phyloP scores from a whole-genome alignment of 768 basidiomycete genomes.

The Suillus lakei region DNA sequence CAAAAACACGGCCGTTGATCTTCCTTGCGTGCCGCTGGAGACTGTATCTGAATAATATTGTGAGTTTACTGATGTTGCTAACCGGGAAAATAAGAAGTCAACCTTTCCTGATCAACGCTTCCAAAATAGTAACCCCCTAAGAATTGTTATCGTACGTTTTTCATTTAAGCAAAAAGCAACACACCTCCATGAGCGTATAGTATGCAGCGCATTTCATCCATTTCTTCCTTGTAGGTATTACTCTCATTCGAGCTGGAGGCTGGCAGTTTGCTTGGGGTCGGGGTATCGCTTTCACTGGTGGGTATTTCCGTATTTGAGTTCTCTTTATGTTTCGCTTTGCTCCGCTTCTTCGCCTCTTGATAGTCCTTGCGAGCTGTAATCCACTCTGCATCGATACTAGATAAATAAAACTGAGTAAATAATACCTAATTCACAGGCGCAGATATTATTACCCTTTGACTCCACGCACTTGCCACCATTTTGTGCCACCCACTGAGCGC shows the following conservation, averaged over 20 bases:
- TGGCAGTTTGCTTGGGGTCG: slow-evolving; percentile 16
- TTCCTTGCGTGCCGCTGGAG: slow-evolving; percentile 90
- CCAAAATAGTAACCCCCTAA: slow-evolving; percentile 86
- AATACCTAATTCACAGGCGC: slow-evolving; percentile 22
- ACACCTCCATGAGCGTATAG: slow-evolving; percentile 80
- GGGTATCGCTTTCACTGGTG: slow-evolving; percentile 1
- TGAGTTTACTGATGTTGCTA: slow-evolving; percentile 9
- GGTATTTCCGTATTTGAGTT: slow-evolving; percentile 4
- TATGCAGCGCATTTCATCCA: slow-evolving; percentile 87
- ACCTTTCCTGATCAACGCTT: slow-evolving; percentile 80
- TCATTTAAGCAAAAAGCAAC: slow-evolving; percentile 16
- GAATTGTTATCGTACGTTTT: slow-evolving; percentile 15
- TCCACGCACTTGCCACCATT: slow-evolving; percentile 98
- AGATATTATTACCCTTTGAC: slow-evolving; percentile 69
- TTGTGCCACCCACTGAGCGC: slow-evolving; percentile 81
- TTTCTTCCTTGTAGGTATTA: slow-evolving; percentile 64
- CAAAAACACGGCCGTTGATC: slow-evolving; percentile 89
- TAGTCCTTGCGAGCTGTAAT: slow-evolving; percentile 85
- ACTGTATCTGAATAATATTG: slow-evolving; percentile 54
- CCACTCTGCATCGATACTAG: slow-evolving; percentile 87
- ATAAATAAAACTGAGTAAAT: slow-evolving; percentile 12
- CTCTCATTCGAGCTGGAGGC: slow-evolving; percentile 34
- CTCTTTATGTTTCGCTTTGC: slow-evolving; percentile 48
- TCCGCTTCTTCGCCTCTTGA: slow-evolving; percentile 64
- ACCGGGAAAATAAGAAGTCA: not conserved